Conservation (phyloP, 805 yeast genomes). For the Ogataea sp. region DNA sequence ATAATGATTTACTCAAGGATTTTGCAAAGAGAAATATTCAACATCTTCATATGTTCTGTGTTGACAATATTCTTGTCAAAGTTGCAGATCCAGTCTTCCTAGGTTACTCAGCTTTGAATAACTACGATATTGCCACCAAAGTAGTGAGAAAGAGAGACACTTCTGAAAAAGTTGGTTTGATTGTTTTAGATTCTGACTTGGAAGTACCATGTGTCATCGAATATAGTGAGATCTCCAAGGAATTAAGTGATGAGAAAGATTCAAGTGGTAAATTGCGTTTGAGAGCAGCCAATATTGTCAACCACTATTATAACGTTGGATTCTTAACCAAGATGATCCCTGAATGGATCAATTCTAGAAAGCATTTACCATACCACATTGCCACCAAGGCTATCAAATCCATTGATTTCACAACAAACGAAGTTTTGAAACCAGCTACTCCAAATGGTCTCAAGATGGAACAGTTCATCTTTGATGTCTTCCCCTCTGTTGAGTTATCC, state of each 20-base stretch:
- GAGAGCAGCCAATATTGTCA: conserved; percentile 95
- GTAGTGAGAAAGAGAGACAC: conserved; percentile 92
- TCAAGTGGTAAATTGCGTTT: conserved; percentile 55
- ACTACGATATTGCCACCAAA: conserved; percentile 78
- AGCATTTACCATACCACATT: conserved; percentile 82
- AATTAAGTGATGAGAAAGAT: conserved; percentile 61
- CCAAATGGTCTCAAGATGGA: conserved; percentile 94
- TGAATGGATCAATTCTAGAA: conserved; percentile 60
- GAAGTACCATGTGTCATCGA: conserved; percentile 85
- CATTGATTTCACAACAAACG: conserved; percentile 39
- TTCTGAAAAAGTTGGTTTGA: conserved; percentile 82
- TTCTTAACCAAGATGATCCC: conserved; percentile 54
- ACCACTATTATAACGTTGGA: conserved; percentile 88
- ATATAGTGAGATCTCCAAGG: conserved; percentile 80
- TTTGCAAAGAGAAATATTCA: conserved; percentile 60
- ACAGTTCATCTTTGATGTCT: conserved; percentile 95
- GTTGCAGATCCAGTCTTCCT: conserved; percentile 89
- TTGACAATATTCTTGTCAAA: conserved; percentile 85
- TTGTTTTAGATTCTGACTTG: conserved; percentile 54
- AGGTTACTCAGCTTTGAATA: conserved; percentile 69
- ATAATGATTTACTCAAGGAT: conserved; percentile 60
- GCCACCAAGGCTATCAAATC: conserved; percentile 78
- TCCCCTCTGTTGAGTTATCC: conserved; percentile 61
- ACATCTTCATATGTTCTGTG: conserved; percentile 95
- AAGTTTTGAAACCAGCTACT: conserved; percentile 49